Evolutionary conservation across 306 rosid species (phyloP).

Genomic region (Vigna trinervia): DNA sequence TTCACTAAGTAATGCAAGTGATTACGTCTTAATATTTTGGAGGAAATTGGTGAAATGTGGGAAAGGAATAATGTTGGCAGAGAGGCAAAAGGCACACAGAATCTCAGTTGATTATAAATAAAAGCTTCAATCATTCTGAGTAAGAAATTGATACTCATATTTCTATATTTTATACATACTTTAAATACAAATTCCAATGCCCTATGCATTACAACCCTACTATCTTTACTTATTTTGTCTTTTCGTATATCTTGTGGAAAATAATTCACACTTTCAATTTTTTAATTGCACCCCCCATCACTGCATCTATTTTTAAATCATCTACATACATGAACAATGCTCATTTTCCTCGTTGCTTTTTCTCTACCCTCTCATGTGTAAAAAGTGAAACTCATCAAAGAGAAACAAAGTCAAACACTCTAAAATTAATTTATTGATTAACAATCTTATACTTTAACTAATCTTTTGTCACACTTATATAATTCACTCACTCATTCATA

Average conservation of each 20-base stretch:
- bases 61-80: slow-evolving; percentile 55
- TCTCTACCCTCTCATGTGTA: slow-evolving; percentile 43
- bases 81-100: slow-evolving; percentile 45
- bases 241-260: slow-evolving; percentile 42
- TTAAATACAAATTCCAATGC: slow-evolving; percentile 55
- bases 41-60: not conserved
- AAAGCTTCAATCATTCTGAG: slow-evolving; percentile 53
- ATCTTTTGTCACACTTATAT: slow-evolving; percentile 1
- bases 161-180: slow-evolving; percentile 24
- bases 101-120: slow-evolving; percentile 57
- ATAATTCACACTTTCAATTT: slow-evolving; percentile 48
- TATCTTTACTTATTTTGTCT: slow-evolving; percentile 48
- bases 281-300: slow-evolving; percentile 39
- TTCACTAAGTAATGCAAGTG: too few species aligned
- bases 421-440: not conserved
- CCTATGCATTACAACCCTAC: slow-evolving; percentile 24
- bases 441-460: not conserved
- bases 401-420: slow-evolving; percentile 53
- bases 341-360: slow-evolving; percentile 49
- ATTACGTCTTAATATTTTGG: too few species aligned
- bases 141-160: slow-evolving; percentile 43
- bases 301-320: slow-evolving; percentile 18
- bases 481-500: too few species aligned
- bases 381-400: slow-evolving; percentile 44
- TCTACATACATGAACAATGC: slow-evolving; percentile 34